phyloP scores from a whole-genome alignment of 192 early-diverging fungal genomes.

The Chytriomyces sp. region DNA sequence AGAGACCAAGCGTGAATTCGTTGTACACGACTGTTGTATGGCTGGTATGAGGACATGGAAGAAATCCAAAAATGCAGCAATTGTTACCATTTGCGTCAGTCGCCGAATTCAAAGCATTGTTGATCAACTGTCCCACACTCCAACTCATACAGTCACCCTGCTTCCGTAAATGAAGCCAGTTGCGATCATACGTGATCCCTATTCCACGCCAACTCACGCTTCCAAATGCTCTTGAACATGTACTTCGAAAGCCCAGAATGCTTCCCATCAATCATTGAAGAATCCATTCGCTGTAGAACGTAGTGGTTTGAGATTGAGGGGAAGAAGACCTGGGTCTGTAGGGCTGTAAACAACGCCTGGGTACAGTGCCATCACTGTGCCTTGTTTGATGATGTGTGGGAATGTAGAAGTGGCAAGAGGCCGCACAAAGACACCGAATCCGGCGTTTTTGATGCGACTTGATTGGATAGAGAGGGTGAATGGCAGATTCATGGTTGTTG shows the following conservation, averaged over 20 bases:
- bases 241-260: slow-evolving; percentile 28
- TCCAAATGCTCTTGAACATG: slow-evolving; percentile 30
- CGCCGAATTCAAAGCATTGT: slow-evolving; percentile 7
- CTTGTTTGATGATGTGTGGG: background rate
- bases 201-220: slow-evolving; percentile 24
- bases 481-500: slow-evolving; percentile 6
- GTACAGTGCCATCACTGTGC: slow-evolving; percentile 25
- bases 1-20: slow-evolving; percentile 18
- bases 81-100: background rate
- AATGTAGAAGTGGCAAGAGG: background rate
- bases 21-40: slow-evolving; percentile 36
- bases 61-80: background rate
- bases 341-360: slow-evolving; percentile 30
- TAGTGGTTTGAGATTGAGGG: slow-evolving; percentile 28
- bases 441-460: slow-evolving; percentile 8
- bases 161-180: slow-evolving; percentile 13
- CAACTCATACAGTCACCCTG: background rate
- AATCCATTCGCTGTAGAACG: slow-evolving; percentile 29
- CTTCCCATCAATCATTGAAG: slow-evolving; percentile 24
- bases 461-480: background rate
- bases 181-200: slow-evolving; percentile 18
- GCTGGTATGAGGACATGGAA: background rate
- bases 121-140: slow-evolving; percentile 36
- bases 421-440: slow-evolving; percentile 16
- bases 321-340: slow-evolving; percentile 23